Evolutionary conservation across 805 yeast genomes (phyloP).

Genomic region (Yamadazyma scolyti): DNA sequence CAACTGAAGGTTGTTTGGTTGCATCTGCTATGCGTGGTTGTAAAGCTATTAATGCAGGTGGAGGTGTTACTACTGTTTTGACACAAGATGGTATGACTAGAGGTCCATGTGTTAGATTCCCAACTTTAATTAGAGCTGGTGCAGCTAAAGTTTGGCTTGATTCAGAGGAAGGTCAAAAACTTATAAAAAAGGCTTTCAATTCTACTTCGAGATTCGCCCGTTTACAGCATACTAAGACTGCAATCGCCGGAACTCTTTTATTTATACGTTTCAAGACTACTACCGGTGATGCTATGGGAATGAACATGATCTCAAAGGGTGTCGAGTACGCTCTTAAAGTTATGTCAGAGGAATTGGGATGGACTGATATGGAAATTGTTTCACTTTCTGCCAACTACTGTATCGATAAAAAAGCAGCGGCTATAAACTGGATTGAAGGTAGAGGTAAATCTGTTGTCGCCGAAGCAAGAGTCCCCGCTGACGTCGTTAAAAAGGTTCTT

Average conservation of each 20-base stretch:
- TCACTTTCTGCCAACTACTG: conserved; percentile 97
- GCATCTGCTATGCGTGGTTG: conserved; percentile 99
- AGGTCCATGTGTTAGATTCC: conserved; percentile 96
- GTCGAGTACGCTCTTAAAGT: conserved; percentile 81
- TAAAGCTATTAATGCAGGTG: conserved; percentile 95
- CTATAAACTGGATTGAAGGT: conserved; percentile 98
- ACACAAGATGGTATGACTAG: conserved; percentile 99
- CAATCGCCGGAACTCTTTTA: conserved; percentile 87
- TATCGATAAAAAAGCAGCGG: conserved; percentile 96
- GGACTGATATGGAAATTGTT: conserved; percentile 88
- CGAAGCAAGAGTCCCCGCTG: conserved; percentile 85
- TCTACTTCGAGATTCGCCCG: conserved; percentile 97
- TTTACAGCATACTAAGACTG: conserved; percentile 84
- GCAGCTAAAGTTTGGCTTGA: conserved; percentile 94
- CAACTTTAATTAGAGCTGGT: conserved; percentile 81
- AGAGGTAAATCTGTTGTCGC: conserved; percentile 98
- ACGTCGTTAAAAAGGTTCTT: conserved; percentile 73
- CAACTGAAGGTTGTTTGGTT: conserved; percentile 97
- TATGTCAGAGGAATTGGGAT: conserved; percentile 87
- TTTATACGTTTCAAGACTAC: conserved; percentile 95
- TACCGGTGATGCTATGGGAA: conserved; percentile 99
- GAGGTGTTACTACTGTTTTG: conserved; percentile 89
- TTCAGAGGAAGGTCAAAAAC: conserved; percentile 86
- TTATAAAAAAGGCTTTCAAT: conserved; percentile 84
- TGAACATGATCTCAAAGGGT: conserved; percentile 99